phyloP scores from a whole-genome alignment of 306 rosid genomes.

The Neltuma alba region DNA sequence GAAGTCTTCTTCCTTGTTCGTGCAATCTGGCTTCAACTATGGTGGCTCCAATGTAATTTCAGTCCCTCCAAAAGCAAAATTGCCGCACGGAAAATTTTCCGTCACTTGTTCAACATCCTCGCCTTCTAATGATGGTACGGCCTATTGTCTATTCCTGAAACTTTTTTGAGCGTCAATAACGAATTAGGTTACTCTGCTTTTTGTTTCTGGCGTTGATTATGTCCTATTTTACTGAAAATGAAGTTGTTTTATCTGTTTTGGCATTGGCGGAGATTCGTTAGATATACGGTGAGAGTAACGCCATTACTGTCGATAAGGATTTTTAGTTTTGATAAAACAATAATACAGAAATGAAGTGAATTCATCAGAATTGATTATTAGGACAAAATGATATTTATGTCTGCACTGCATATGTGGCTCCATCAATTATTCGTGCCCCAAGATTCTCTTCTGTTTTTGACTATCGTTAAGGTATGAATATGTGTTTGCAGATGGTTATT shows the following conservation, averaged over 20 bases:
- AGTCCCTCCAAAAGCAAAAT: conserved; percentile 41
- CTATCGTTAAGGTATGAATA: neutral
- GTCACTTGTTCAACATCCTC: conserved; percentile 60
- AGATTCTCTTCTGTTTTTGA: neutral
- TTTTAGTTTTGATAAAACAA: conserved; percentile 16
- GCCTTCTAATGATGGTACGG: conserved; percentile 59
- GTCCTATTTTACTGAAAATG: conserved; percentile 10
- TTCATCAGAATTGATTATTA: conserved; percentile 1
- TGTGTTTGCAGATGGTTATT: neutral
- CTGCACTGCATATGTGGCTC: neutral
- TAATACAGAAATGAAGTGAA: conserved; percentile 10
- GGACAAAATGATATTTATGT: neutral
- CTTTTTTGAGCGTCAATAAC: neutral
- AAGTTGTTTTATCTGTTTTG: conserved; percentile 14
- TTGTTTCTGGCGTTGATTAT: conserved; percentile 1
- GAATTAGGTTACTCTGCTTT: conserved; percentile 26
- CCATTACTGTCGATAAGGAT: conserved; percentile 4
- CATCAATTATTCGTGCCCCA: neutral
- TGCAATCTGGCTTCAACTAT: conserved; percentile 30
- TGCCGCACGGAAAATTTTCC: conserved; percentile 34
- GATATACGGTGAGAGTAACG: neutral
- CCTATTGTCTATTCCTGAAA: neutral
- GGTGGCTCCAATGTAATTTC: conserved; percentile 33
- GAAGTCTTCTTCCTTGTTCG: conserved; percentile 62
- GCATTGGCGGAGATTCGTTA: neutral